Conservation (phyloP, 2,329 filamentous ascomycete species). For the Aspergillus carbonarius region DNA sequence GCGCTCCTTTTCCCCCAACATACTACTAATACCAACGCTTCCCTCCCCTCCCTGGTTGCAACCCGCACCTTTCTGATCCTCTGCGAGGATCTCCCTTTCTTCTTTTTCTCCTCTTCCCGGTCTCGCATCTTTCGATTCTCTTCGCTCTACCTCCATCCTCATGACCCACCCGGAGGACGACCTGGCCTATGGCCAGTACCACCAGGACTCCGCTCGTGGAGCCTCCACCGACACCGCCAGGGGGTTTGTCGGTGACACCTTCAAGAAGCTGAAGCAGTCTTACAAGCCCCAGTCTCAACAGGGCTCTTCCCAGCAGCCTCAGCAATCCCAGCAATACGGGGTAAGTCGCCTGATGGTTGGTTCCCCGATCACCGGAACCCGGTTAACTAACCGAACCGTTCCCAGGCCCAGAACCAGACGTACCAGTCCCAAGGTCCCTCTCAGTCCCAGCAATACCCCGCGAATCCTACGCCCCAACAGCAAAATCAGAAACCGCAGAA, state of each 20-base stretch:
- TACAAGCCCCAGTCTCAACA: conserved; percentile 32
- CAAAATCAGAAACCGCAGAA: conserved; percentile 28
- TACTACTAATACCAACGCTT: background rate
- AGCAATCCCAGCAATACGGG: background rate
- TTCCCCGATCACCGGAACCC: background rate
- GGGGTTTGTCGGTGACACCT: conserved; percentile 54
- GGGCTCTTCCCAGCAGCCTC: conserved; percentile 2
- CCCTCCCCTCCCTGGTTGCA: background rate
- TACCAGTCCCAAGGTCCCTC: conserved; percentile 13
- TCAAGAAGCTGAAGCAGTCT: conserved; percentile 47
- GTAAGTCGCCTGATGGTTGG: background rate
- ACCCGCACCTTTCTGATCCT: background rate
- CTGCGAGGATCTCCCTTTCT: background rate
- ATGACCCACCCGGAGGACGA: conserved; percentile 51
- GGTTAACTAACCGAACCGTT: background rate
- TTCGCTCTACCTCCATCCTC: background rate
- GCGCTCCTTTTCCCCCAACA: background rate
- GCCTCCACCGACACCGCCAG: conserved; percentile 43
- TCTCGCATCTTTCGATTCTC: background rate
- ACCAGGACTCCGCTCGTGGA: conserved; percentile 33
- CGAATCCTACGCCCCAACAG: conserved; percentile 22
- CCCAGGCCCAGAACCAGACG: background rate
- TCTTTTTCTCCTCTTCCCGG: background rate
- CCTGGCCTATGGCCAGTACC: conserved; percentile 57
- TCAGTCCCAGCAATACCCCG: conserved; percentile 24